Base-by-base conservation (phyloP, 108 stramenopile genomes). In the Fragilariopsis cylindrus region DNA sequence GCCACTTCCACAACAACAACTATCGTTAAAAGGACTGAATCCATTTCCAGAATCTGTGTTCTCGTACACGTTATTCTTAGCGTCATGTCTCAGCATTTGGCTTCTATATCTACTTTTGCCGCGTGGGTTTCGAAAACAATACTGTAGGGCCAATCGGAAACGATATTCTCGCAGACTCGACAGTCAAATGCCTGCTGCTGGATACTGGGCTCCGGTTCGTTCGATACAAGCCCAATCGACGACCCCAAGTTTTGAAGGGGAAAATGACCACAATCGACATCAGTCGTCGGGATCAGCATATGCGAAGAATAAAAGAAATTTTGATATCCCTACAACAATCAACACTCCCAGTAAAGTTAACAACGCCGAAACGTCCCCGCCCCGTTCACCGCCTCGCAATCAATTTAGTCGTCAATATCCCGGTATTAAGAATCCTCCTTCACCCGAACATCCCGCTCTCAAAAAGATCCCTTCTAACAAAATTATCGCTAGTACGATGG, bases 71-170 rank as follows among this genome's bases (percentile, higher is more conserved):
- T n/a, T 54, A 2, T 75, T 66, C 62, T 68, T 78, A 54, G 73
- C 49, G 2, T 50, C 46, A 15, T 13, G 40, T 8, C 52, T 85
- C 45, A 7, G 55, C 11, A 7, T 70, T 42, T 86, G 72, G 71
- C 60, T 82, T 1, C 19, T 80, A n/a, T 86, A 82, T 48, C 60
- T 86, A 48, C 19, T 86, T 2, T 45, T 80, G 44, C 85, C 85
- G 2, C 65, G 78, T 49, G 85, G 85, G 7, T 74, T 80, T 41
- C 78, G 85, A 11, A 76, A 76, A 60, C 71, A 67, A 30, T 80
- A 76, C 42, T 86, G 77, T 73, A 11, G 57, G 18, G 78, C 81
- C 57, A 60, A 75, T 73, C 81, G 77, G 30, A 71, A 75, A 60
- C 77, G 84, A 9, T 85, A 79, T 55, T 66, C 74, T n/a, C 47